phyloP scores from a whole-genome alignment of 2,329 filamentous ascomycete species.

The Periconia macrospinosa region DNA sequence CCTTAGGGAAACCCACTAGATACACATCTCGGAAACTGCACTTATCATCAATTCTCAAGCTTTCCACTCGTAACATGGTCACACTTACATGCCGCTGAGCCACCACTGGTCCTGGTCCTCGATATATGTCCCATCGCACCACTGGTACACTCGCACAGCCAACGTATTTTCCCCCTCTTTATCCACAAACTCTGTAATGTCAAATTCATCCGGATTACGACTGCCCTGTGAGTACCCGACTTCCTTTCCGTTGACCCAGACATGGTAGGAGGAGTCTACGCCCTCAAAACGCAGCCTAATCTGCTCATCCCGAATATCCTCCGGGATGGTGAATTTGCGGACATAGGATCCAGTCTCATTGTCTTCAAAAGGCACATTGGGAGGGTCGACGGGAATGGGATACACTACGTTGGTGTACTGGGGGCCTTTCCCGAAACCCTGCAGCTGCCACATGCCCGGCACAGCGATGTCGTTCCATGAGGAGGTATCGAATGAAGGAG shows the following conservation, averaged over 20 bases:
- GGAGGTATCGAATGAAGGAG: constrained; percentile 36
- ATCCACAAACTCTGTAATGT: constrained; percentile 59
- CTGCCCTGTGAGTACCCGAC: constrained; percentile 71
- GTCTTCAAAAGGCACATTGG: constrained; percentile 59
- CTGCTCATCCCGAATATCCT: constrained; percentile 54
- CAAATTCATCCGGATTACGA: constrained; percentile 70
- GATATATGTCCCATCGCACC: constrained; percentile 69
- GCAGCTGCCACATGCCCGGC: constrained; percentile 70
- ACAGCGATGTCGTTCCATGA: constrained; percentile 60
- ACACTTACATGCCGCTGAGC: constrained; percentile 55
- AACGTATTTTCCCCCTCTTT: constrained; percentile 56
- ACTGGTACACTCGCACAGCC: constrained; percentile 69
- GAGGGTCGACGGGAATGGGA: constrained; percentile 67
- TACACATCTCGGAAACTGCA: constrained; percentile 69
- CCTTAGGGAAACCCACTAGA: constrained; percentile 59
- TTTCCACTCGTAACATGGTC: neutral
- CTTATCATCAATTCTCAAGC: constrained; percentile 7
- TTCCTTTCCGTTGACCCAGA: constrained; percentile 66
- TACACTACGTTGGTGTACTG: constrained; percentile 71
- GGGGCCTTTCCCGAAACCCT: constrained; percentile 64
- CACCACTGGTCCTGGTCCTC: constrained; percentile 73
- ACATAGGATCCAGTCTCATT: constrained; percentile 69
- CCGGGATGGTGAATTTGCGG: constrained; percentile 57
- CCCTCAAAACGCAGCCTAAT: constrained; percentile 70
- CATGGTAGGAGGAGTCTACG: constrained; percentile 70